phyloP scores from a whole-genome alignment of 2,329 filamentous ascomycete genomes.

The Phoma sp. region DNA sequence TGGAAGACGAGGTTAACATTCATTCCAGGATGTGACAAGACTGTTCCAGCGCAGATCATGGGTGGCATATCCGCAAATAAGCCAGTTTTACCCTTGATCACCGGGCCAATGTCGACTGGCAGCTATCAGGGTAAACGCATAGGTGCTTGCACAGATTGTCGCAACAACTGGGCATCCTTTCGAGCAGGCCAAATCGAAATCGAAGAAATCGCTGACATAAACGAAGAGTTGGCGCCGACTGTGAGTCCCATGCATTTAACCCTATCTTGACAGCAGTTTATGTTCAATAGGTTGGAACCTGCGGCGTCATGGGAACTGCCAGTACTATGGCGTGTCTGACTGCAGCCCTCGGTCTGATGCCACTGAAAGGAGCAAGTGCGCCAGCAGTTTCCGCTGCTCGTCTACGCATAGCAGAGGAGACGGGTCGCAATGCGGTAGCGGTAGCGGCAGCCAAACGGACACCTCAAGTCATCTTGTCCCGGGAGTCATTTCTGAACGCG shows the following conservation, averaged over 20 bases:
- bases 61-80: slow-evolving; percentile 78
- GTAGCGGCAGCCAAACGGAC: slow-evolving; percentile 49
- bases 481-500: slow-evolving; percentile 59
- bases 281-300: slow-evolving; percentile 54
- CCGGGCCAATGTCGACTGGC: slow-evolving; percentile 78
- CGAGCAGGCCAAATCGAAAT: slow-evolving; percentile 72
- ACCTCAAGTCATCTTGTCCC: slow-evolving; percentile 55
- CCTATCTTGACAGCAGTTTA: background rate
- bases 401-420: slow-evolving; percentile 62
- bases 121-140: slow-evolving; percentile 69
- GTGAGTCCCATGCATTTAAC: slow-evolving; percentile 50
- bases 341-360: slow-evolving; percentile 62
- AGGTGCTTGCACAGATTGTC: slow-evolving; percentile 77
- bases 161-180: slow-evolving; percentile 76
- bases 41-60: slow-evolving; percentile 77
- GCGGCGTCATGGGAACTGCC: slow-evolving; percentile 66
- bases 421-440: slow-evolving; percentile 58
- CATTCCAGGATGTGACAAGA: slow-evolving; percentile 75
- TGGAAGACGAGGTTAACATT: background rate
- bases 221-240: slow-evolving; percentile 76
- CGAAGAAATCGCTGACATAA: slow-evolving; percentile 74
- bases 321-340: slow-evolving; percentile 65
- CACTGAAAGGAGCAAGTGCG: slow-evolving; percentile 60
- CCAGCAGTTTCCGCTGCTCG: slow-evolving; percentile 62
- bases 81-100: slow-evolving; percentile 72